Evolutionary conservation across 306 rosid species (phyloP).

Genomic region (Vachellia pachyceras): DNA sequence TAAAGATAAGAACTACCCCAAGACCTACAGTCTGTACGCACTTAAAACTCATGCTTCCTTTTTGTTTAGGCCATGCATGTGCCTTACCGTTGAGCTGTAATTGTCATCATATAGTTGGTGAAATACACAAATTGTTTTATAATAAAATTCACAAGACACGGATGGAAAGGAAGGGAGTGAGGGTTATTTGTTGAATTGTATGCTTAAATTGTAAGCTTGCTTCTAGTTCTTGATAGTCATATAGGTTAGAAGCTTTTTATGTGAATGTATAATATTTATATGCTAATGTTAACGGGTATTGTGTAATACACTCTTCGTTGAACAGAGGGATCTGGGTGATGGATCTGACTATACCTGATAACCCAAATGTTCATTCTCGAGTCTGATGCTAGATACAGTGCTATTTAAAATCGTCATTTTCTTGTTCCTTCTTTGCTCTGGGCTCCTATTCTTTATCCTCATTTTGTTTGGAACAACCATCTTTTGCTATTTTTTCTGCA

Average conservation of each 20-base stretch:
- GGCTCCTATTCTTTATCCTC: slow-evolving; percentile 17
- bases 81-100: neutral
- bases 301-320: neutral
- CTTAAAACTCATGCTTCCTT: slow-evolving; percentile 23
- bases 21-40: slow-evolving; percentile 77
- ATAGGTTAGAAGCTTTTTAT: neutral
- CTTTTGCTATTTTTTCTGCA: neutral
- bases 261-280: neutral
- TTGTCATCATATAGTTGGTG: slow-evolving; percentile 9
- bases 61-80: slow-evolving; percentile 13
- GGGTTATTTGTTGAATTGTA: slow-evolving; percentile 11
- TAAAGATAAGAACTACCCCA: slow-evolving; percentile 84
- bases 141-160: neutral
- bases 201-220: neutral
- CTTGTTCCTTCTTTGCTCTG: slow-evolving; percentile 18
- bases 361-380: slow-evolving; percentile 17
- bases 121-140: neutral
- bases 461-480: no score
- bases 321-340: slow-evolving; percentile 7
- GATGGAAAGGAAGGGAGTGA: neutral
- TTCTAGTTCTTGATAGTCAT: neutral
- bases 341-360: neutral
- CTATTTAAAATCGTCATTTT: neutral
- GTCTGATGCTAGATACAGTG: slow-evolving; percentile 34
- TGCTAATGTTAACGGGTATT: slow-evolving; percentile 10